These are phyloP conservation scores for Phaffomyces thermotolerans DNA, from an alignment of 805 yeast species.

Conservation along the genomic window DNA sequence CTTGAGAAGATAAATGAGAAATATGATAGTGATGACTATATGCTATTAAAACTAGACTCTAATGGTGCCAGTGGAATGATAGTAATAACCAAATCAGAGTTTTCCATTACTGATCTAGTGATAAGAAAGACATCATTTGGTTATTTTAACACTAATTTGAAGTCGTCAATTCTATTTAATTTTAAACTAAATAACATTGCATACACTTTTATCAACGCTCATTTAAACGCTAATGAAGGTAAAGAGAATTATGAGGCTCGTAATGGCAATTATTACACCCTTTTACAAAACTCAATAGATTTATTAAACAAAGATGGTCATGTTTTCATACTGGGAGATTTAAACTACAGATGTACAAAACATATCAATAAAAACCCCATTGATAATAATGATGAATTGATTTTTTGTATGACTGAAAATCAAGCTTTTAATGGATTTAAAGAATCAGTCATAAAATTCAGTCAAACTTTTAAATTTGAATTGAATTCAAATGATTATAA, in stretches of 20 bases:
- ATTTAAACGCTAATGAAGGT: conserved; percentile 78
- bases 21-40: conserved; percentile 30
- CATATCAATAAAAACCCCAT: conserved; percentile 14
- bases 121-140: conserved; percentile 45
- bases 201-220: conserved; percentile 62
- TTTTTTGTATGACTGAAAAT: conserved; percentile 26
- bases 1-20: conserved; percentile 28
- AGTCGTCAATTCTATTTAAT: conserved; percentile 67
- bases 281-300: conserved; percentile 41
- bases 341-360: conserved; percentile 59
- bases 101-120: conserved; percentile 4
- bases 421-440: conserved; percentile 53
- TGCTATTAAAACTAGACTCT: conserved; percentile 36
- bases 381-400: conserved; percentile 30
- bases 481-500: conserved; percentile 43
- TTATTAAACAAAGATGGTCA: conserved; percentile 47
- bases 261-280: conserved; percentile 45
- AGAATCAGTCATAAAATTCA: conserved; percentile 59
- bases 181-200: conserved; percentile 25
- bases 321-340: conserved; percentile 74
- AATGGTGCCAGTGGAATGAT: conserved; percentile 55
- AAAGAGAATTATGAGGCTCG: conserved; percentile 35
- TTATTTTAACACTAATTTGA: conserved; percentile 49
- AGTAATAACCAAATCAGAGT: conserved; percentile 14
- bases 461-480: conserved; percentile 74